Conservation (phyloP, 257 asterid species). For the Salvia splendens region DNA sequence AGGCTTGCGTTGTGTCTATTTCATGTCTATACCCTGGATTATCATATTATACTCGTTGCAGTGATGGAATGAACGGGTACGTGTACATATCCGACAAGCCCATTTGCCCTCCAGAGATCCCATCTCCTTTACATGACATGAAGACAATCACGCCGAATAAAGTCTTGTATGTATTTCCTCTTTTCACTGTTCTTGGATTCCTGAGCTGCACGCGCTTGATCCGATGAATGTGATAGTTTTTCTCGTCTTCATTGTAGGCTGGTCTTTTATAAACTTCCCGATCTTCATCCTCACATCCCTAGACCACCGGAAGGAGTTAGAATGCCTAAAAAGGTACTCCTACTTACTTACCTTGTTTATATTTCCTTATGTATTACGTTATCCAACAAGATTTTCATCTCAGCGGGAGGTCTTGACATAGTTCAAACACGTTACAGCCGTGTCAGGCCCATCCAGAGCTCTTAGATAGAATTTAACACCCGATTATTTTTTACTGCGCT, state of each 20-base stretch:
- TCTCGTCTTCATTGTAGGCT: constrained; percentile 39
- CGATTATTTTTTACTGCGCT: not conserved
- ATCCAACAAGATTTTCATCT: not conserved
- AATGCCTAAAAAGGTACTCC: constrained; percentile 50
- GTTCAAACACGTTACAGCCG: not conserved
- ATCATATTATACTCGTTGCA: constrained; percentile 28
- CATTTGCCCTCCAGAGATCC: constrained; percentile 45
- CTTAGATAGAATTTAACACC: not conserved
- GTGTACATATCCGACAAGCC: constrained; percentile 47
- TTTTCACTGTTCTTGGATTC: constrained; percentile 3
- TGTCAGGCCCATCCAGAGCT: not conserved
- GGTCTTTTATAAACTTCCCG: constrained; percentile 52
- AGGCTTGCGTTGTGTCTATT: not conserved
- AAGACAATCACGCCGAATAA: constrained; percentile 42
- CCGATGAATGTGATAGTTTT: constrained; percentile 2
- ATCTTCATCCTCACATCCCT: constrained; percentile 56
- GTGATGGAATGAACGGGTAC: constrained; percentile 67
- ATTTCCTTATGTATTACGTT: not conserved
- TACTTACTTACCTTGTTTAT: not conserved
- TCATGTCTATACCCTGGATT: not conserved
- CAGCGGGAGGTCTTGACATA: not conserved
- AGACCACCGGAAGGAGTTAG: constrained; percentile 49
- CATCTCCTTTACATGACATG: constrained; percentile 49
- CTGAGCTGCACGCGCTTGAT: constrained; percentile 5
- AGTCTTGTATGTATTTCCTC: constrained; percentile 50